Conservation (phyloP, 768 basidiomycete genomes). For the Jaapia argillacea region DNA sequence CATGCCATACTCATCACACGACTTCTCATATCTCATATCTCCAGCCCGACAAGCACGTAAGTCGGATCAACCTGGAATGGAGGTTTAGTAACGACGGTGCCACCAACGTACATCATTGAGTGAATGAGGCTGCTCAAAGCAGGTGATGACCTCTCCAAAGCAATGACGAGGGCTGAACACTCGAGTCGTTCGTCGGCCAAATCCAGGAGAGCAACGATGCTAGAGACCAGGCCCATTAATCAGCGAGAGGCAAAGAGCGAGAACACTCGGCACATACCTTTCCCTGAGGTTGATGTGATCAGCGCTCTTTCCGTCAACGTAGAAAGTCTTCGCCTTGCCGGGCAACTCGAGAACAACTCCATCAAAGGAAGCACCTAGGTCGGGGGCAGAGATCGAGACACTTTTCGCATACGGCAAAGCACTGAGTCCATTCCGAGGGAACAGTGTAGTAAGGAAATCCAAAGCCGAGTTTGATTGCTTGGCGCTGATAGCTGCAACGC, state of each 20-base stretch:
- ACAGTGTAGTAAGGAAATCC: conserved; percentile 70
- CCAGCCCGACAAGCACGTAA: conserved; percentile 80
- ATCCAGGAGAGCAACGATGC: conserved; percentile 81
- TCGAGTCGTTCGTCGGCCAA: conserved; percentile 77
- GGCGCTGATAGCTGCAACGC: conserved; percentile 29
- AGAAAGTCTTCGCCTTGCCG: conserved; percentile 63
- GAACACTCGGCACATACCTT: conserved; percentile 60
- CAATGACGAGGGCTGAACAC: conserved; percentile 73
- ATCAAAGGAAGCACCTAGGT: conserved; percentile 60
- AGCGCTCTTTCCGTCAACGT: conserved; percentile 78
- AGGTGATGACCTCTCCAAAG: conserved; percentile 62
- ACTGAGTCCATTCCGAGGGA: conserved; percentile 60
- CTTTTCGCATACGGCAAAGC: conserved; percentile 67
- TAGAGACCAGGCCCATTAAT: conserved; percentile 25
- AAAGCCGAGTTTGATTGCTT: conserved; percentile 53
- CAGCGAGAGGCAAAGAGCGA: too few relatives aligned
- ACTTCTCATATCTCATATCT: conserved; percentile 45
- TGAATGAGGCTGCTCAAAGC: conserved; percentile 70
- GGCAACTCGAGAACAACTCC: conserved; percentile 73
- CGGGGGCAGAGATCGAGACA: conserved; percentile 62
- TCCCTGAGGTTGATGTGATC: conserved; percentile 72
- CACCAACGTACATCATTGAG: conserved; percentile 89
- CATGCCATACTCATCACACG: too few relatives aligned
- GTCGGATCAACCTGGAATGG: conserved; percentile 67
- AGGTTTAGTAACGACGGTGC: conserved; percentile 73